phyloP scores from a whole-genome alignment of 192 early-diverging fungal species.

The Podila horticola region DNA sequence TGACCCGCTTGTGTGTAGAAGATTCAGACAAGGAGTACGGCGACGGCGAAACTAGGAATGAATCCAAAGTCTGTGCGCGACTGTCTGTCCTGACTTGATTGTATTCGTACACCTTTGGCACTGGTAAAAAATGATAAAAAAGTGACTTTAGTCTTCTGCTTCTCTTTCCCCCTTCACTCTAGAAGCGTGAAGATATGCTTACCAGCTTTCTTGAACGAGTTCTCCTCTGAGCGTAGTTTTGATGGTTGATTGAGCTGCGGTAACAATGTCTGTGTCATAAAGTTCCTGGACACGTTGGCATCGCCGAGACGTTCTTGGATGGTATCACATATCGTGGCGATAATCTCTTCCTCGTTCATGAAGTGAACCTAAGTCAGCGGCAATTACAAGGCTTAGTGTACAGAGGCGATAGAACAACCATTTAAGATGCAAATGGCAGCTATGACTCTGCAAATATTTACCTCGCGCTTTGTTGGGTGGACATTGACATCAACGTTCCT shows the following conservation, averaged over 20 bases:
- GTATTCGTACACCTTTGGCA: conserved; percentile 67
- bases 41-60: conserved; percentile 55
- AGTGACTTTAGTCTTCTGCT: not conserved
- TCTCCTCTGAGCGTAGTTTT: conserved; percentile 8
- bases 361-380: conserved; percentile 76
- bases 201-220: conserved; percentile 26
- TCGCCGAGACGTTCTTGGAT: conserved; percentile 76
- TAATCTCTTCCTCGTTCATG: conserved; percentile 88
- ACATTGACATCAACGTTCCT: conserved; percentile 97
- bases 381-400: no score
- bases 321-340: conserved; percentile 72
- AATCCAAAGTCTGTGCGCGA: conserved; percentile 80
- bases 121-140: not conserved
- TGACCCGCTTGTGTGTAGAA: conserved; percentile 21
- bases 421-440: not conserved
- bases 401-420: no score
- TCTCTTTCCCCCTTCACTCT: not conserved
- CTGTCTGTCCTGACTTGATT: conserved; percentile 90
- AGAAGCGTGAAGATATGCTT: not conserved
- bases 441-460: conserved; percentile 18
- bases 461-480: conserved; percentile 95
- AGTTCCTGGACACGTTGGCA: conserved; percentile 79
- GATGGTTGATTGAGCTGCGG: conserved; percentile 25
- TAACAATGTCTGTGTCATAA: conserved; percentile 69
- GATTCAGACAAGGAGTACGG: conserved; percentile 16